Percentiles rank a stretch among this genome's conserved stretches.
These are phyloP conservation scores for Barnettozyma siamensis DNA, from an alignment of 805 yeast genomes.

Conservation along the genomic window DNA sequence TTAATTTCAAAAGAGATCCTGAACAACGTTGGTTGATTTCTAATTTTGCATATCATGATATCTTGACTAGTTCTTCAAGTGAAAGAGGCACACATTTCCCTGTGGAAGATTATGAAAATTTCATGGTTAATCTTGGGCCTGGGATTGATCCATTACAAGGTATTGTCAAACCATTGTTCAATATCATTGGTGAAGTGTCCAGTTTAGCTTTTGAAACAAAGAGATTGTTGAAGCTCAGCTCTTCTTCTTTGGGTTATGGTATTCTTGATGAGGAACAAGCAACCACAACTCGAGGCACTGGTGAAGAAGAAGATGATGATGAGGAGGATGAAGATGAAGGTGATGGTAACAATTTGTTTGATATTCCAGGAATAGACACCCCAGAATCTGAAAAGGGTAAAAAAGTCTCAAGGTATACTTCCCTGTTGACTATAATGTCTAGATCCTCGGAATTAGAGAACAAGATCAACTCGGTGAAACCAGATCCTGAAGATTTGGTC, in stretches of 20 bases:
- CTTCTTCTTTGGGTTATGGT: slow-evolving; percentile 24
- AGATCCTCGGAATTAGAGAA: slow-evolving; percentile 38
- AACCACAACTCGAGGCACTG: slow-evolving; percentile 13
- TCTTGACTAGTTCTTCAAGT: slow-evolving; percentile 55
- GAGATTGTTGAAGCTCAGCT: slow-evolving; percentile 27
- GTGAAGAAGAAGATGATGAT: slow-evolving; percentile 11
- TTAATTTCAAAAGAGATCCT: slow-evolving; percentile 42
- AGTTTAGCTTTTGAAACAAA: slow-evolving; percentile 51
- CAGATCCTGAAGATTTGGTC: slow-evolving; percentile 43
- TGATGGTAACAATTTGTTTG: slow-evolving; percentile 10
- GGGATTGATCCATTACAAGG: slow-evolving; percentile 71
- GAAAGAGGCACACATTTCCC: slow-evolving; percentile 64
- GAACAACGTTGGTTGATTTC: slow-evolving; percentile 68
- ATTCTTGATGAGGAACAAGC: slow-evolving; percentile 20
- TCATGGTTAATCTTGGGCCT: slow-evolving; percentile 25
- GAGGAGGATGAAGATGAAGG: slow-evolving; percentile 7
- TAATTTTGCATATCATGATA: slow-evolving; percentile 77
- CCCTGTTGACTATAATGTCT: slow-evolving; percentile 30
- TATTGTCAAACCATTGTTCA: slow-evolving; percentile 61
- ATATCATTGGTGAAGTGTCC: slow-evolving; percentile 62
- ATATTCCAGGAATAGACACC: slow-evolving; percentile 22
- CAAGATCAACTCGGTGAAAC: slow-evolving; percentile 44
- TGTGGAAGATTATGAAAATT: slow-evolving; percentile 48
- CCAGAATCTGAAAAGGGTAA: slow-evolving; percentile 19
- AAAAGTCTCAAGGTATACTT: slow-evolving; percentile 28